These are phyloP conservation scores for Marsdenia floribunda DNA, from an alignment of 257 asterid genomes.

Conservation along the genomic window DNA sequence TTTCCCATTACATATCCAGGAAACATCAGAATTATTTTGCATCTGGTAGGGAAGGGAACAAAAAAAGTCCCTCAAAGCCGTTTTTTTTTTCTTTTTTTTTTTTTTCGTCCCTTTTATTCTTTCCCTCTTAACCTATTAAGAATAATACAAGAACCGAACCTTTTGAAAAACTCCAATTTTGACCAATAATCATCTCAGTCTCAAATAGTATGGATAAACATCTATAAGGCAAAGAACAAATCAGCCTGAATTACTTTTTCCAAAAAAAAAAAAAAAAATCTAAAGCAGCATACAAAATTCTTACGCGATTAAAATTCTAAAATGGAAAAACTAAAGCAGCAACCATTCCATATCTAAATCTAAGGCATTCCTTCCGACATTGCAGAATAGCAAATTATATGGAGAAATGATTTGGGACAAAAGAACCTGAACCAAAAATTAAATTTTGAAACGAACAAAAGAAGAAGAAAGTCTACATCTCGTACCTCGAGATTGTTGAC, in stretches of 20 bases:
- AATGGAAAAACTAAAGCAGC: background rate
- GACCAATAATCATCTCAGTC: background rate
- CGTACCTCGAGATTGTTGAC: conserved; percentile 42
- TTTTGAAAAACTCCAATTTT: background rate
- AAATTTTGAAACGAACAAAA: background rate
- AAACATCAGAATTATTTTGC: background rate
- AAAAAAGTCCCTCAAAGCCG: too few species aligned
- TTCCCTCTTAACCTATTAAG: background rate
- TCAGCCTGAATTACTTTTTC: background rate
- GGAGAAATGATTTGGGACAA: too few species aligned
- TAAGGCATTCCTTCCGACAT: background rate
- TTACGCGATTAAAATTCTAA: background rate
- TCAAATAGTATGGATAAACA: background rate
- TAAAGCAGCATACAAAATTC: background rate
- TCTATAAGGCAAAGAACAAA: background rate
- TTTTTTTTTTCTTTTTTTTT: background rate
- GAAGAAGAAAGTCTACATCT: background rate
- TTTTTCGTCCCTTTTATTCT: too few species aligned
- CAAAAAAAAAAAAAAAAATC: background rate
- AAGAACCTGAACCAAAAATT: background rate
- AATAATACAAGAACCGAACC: background rate
- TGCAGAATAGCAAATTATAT: background rate
- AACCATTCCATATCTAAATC: background rate
- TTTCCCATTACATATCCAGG: background rate
- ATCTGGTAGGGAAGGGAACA: too few species aligned